Conservation (phyloP, 768 basidiomycete species). For the Xerocomus brunneocitrinus region DNA sequence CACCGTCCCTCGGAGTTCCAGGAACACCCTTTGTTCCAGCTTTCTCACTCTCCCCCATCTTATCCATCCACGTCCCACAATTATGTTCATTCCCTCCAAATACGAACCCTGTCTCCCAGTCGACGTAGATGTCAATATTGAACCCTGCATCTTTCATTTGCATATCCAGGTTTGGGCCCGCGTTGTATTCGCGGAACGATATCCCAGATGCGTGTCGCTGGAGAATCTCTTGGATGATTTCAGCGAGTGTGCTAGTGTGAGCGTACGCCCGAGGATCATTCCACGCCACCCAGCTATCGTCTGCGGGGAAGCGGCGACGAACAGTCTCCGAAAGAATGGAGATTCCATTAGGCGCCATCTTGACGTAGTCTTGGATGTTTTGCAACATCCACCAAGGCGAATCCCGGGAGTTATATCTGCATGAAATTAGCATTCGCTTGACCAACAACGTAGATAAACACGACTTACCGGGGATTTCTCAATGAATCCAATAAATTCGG, state of each 20-base stretch:
- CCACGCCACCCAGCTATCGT: conserved; percentile 93
- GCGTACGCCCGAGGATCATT: conserved; percentile 80
- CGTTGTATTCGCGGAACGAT: conserved; percentile 92
- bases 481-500: conserved; percentile 93
- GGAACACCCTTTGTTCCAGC: conserved; percentile 94
- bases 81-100: conserved; percentile 82
- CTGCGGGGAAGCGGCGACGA: conserved; percentile 90
- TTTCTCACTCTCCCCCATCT: conserved; percentile 91
- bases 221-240: conserved; percentile 93
- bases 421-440: neutral
- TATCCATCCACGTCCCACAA: conserved; percentile 98
- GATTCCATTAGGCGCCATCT: conserved; percentile 78
- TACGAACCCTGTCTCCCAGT: conserved; percentile 92
- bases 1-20: conserved; percentile 95
- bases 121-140: conserved; percentile 88
- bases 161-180: conserved; percentile 93
- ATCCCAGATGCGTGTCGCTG: conserved; percentile 93
- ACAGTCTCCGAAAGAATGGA: conserved; percentile 75
- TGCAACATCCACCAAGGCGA: conserved; percentile 99
- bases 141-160: conserved; percentile 95
- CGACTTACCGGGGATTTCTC: conserved; percentile 67
- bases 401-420: conserved; percentile 91
- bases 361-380: conserved; percentile 92
- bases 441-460: neutral
- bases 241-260: conserved; percentile 80